Evolutionary conservation across 1,284 basidiomycete genomes (phyloP), one percentile per base, ranked within the genome.

Genomic region (Vanrija sp.): DNA sequence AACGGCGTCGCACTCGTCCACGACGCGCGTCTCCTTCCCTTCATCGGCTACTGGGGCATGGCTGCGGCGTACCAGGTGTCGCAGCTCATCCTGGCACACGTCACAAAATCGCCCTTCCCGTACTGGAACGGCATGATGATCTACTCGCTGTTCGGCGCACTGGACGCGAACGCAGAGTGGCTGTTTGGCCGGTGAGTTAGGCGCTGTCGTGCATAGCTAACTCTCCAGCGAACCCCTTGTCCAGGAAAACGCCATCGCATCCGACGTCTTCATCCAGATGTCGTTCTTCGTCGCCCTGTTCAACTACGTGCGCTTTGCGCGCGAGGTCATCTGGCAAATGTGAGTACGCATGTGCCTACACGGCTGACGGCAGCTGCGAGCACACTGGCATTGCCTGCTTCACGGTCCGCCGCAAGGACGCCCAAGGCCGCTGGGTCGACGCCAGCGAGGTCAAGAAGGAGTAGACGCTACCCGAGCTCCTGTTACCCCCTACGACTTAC

Each of bases 61-160:
- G 87, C 73, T 41, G 77, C 78, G 59, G 77, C 79, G 4, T 80
- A 82, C 66, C 77, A 81, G 67, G 94, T 97, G 42, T 90, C 91
- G 36, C 80, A 88, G 62, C 88, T 98, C 77, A 98, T 98, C 69
- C 78, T 97, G 35, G 90, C 93, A 0, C 95, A 98, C 74, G 85
- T 98, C 39, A 94, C 92, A 47, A 85, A 84, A 61, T 81, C 82
- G 38, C 79, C 84, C 6, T 96, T 97, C 79, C 94, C 94, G 0
- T 81, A 82, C 72, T 93, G 87, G 84, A 90, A 96, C 73, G 82
- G 83, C 62, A 83, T 92, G 70, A 92, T 92, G 84, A 72, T 92
- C 9, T 89, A 87, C 84, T 88, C 84, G 58, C 72, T 85, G 6
- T 68, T 92, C 14, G 86, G 86, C 4, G 87, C 87, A 0, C 52